phyloP scores from a whole-genome alignment of 2,329 filamentous ascomycete genomes.

The Leptosphaerulina australis region DNA sequence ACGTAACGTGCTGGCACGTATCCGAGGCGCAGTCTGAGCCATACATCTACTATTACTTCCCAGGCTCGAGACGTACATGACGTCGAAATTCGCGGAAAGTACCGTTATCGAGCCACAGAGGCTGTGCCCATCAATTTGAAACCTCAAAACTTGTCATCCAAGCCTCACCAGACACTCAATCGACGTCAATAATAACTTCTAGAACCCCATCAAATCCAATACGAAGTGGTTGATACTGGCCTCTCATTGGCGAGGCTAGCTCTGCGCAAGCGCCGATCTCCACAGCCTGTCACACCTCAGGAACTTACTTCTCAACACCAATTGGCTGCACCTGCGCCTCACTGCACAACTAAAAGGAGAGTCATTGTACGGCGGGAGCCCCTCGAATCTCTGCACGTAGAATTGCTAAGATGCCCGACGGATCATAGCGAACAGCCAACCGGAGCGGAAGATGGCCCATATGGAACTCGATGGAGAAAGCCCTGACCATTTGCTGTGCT shows the following conservation, averaged over 20 bases:
- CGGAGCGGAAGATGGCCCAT: constrained; percentile 32
- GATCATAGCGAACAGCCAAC: constrained; percentile 37
- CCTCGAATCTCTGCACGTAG: constrained; percentile 37
- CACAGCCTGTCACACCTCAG: constrained; percentile 36
- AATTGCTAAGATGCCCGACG: constrained; percentile 28
- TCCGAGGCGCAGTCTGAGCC: constrained; percentile 12
- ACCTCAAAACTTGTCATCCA: constrained; percentile 5
- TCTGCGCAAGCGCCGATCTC: constrained; percentile 39
- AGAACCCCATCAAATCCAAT: constrained; percentile 9
- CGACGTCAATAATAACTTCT: constrained; percentile 11
- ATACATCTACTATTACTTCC: constrained; percentile 4
- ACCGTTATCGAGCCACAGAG: constrained; percentile 21
- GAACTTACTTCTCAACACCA: constrained; percentile 24
- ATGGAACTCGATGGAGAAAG: constrained; percentile 24
- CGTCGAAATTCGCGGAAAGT: background rate
- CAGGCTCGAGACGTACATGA: constrained; percentile 12
- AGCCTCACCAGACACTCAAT: constrained; percentile 20
- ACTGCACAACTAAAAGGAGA: constrained; percentile 35
- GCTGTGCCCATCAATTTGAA: constrained; percentile 14
- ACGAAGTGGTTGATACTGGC: constrained; percentile 20
- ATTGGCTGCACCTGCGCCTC: constrained; percentile 45
- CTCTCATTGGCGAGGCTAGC: constrained; percentile 33
- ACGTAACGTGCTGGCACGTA: constrained; percentile 2
- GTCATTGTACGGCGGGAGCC: constrained; percentile 36
- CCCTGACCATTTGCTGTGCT: constrained; percentile 24